phyloP scores from a whole-genome alignment of 164 flowering plant species.

The Santalum album region DNA sequence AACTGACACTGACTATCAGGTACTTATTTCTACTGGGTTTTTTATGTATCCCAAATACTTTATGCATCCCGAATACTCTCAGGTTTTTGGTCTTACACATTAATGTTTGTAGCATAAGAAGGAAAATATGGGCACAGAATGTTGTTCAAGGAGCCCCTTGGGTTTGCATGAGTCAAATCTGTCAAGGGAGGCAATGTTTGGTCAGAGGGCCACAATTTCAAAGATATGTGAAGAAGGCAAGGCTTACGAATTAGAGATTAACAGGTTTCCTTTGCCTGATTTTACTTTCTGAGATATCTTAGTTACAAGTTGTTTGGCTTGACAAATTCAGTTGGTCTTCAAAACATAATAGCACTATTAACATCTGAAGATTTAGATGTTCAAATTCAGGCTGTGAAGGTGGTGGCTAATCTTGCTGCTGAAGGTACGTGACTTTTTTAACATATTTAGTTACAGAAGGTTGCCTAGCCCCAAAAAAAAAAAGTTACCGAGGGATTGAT shows the following conservation, averaged over 20 bases:
- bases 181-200: conserved; percentile 32
- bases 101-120: conserved; percentile 43
- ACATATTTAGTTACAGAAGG: too few species aligned
- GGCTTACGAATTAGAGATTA: conserved; percentile 5
- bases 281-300: conserved; percentile 8
- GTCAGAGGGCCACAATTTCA: conserved; percentile 60
- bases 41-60: too few species aligned
- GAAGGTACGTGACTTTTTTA: conserved; percentile 55
- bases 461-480: too few species aligned
- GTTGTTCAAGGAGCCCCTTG: conserved; percentile 21
- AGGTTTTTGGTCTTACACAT: conserved; percentile 5
- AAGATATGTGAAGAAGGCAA: conserved; percentile 87
- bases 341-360: conserved; percentile 55
- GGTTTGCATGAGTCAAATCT: conserved; percentile 27
- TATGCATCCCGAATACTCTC: background rate
- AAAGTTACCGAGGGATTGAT: too few species aligned
- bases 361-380: conserved; percentile 67
- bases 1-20: conserved; percentile 45
- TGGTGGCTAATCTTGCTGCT: conserved; percentile 93
- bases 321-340: conserved; percentile 60
- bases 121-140: conserved; percentile 28
- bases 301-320: conserved; percentile 12
- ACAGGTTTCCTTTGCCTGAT: background rate
- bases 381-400: conserved; percentile 81
- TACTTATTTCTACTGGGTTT: conserved; percentile 11